Evolutionary conservation across 495 filamentous ascomycete genomes (phyloP).

Genomic region (Penicillium waksmanii): DNA sequence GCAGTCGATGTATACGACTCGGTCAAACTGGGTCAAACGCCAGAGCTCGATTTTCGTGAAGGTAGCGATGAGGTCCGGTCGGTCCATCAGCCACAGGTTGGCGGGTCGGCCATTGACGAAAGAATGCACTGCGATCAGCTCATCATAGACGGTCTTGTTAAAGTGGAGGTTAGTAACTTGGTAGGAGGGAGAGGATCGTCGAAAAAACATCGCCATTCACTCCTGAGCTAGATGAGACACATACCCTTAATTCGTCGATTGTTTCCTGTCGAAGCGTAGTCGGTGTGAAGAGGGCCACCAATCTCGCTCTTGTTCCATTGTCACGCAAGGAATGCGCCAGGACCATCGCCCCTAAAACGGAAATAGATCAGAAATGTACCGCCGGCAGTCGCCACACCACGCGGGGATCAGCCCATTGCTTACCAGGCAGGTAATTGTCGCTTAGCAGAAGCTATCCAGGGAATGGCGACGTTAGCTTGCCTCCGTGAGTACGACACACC

Average conservation of each 20-base stretch:
- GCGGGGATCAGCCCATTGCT: conserved; percentile 12
- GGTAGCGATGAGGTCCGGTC: conserved; percentile 83
- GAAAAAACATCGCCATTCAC: background rate
- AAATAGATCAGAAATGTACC: conserved; percentile 12
- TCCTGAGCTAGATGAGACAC: conserved; percentile 14
- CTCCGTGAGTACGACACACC: background rate
- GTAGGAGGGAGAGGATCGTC: background rate
- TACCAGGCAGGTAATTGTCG: conserved; percentile 90
- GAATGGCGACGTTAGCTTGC: background rate
- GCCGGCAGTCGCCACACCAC: background rate
- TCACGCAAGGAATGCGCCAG: conserved; percentile 94
- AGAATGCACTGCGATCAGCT: conserved; percentile 80
- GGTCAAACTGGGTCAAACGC: conserved; percentile 86
- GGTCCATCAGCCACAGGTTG: conserved; percentile 90
- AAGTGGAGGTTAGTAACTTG: conserved; percentile 5
- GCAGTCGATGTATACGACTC: conserved; percentile 90
- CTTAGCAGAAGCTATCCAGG: conserved; percentile 76
- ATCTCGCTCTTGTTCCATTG: conserved; percentile 82
- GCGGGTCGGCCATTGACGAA: conserved; percentile 75
- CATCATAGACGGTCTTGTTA: conserved; percentile 78
- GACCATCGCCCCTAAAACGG: conserved; percentile 76
- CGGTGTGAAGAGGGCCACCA: conserved; percentile 81
- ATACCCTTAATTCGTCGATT: conserved; percentile 80
- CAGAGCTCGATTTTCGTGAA: conserved; percentile 98
- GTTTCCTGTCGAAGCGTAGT: conserved; percentile 73